Base-by-base conservation (phyloP, 2,329 filamentous ascomycete genomes). In the Penicillium aurantiogriseum region DNA sequence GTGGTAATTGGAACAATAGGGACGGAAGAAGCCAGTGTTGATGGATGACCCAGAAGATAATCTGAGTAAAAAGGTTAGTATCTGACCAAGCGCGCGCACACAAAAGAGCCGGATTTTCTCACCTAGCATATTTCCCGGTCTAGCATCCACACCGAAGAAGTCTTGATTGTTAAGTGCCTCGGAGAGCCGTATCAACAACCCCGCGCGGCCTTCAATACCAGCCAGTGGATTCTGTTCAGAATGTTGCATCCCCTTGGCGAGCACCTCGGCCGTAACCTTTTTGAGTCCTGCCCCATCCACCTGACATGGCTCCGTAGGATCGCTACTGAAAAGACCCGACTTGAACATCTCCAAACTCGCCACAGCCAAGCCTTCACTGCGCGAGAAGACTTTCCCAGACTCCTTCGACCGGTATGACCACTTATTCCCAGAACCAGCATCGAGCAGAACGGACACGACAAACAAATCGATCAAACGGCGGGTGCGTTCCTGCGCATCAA, bases 121-220 rank as follows among this genome's bases (percentile, higher is more conserved):
- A 94, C 91, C 91, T 61, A 97, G 86, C 87, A 99, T 92, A 73
- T 96, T 95, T 65, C 94, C 94, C 11, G 94, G 94, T 57, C 94
- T 84, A 51, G 88, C 90, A 70, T 92, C 87, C 1, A 84, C 81
- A 25, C 93, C 93, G 74, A 97, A 99, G 66, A 91, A 88, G 50
- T 94, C 88, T 57, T 85, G 82, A 70, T 93, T 92, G 61, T 88
- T 83, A 54, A 99, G 78, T 5, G 93, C 92, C 61, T 87, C 82
- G 13, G 86, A 86, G 1, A 99, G 82, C 50, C 88, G 83, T 40
- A 90, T 82, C 40, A 99, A 79, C 45, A 99, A 82, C 19, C 88
- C 87, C 5, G 92, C 88, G 56, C 94, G 86, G 45, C 93, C 93
- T 71, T 96, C 88, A 2, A 97, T 77, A 4, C 94, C 93, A 40